phyloP scores from a whole-genome alignment of 805 yeast species.

The Candida jianshihensis region DNA sequence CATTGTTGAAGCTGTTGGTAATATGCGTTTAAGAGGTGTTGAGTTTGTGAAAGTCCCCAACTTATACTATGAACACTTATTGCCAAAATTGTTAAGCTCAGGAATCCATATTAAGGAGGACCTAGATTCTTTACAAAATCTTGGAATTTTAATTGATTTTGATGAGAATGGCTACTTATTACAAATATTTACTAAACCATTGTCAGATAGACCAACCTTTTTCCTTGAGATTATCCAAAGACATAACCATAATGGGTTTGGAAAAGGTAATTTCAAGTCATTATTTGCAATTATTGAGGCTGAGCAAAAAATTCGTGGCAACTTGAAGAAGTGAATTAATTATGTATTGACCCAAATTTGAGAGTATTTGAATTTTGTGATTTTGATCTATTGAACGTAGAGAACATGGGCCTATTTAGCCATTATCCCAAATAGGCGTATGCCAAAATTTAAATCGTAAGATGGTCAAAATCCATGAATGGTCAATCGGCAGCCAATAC shows the following conservation, averaged over 20 bases:
- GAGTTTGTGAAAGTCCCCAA: constrained; percentile 59
- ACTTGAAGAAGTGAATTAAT: too few relatives aligned
- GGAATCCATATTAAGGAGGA: constrained; percentile 44
- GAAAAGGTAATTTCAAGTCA: constrained; percentile 83
- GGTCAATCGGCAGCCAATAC: too few relatives aligned
- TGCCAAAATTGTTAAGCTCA: constrained; percentile 36
- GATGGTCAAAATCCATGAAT: too few relatives aligned
- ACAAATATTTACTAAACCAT: constrained; percentile 74
- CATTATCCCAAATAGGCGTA: too few relatives aligned
- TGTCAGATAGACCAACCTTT: constrained; percentile 73
- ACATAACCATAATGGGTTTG: constrained; percentile 75
- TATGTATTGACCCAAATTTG: too few relatives aligned
- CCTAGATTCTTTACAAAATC: constrained; percentile 38
- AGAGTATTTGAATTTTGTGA: too few relatives aligned
- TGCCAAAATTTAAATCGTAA: too few relatives aligned
- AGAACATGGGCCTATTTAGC: too few relatives aligned
- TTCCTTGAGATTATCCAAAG: constrained; percentile 80
- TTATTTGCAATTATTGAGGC: constrained; percentile 73
- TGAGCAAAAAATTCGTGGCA: constrained; percentile 66
- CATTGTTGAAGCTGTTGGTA: constrained; percentile 49
- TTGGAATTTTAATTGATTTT: constrained; percentile 66
- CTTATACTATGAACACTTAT: constrained; percentile 48
- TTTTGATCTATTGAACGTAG: too few relatives aligned
- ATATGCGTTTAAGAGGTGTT: constrained; percentile 55
- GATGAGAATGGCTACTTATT: constrained; percentile 72